Evolutionary conservation across 306 rosid species (phyloP).

Genomic region (Sechiopsis laciniata): DNA sequence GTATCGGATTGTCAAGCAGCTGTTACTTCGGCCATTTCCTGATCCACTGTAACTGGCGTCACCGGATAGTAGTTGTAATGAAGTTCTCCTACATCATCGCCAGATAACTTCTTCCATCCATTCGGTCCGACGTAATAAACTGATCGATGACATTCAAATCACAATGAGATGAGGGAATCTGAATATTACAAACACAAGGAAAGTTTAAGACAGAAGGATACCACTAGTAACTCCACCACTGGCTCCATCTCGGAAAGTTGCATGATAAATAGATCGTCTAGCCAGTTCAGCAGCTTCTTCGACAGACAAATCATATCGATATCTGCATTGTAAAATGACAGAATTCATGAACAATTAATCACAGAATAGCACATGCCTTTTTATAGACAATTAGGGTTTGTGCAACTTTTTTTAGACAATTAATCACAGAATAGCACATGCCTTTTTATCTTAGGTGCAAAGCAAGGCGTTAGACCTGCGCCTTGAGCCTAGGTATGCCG

Average conservation of each 20-base stretch:
- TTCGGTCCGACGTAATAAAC: constrained; percentile 76
- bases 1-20: constrained; percentile 31
- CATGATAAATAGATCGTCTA: constrained; percentile 81
- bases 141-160: constrained; percentile 20
- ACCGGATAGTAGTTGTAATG: constrained; percentile 67
- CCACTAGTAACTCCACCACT: constrained; percentile 98
- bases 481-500: too few relatives aligned
- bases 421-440: too few relatives aligned
- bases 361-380: too few relatives aligned
- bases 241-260: constrained; percentile 90
- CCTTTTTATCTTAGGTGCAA: too few relatives aligned
- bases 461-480: too few relatives aligned
- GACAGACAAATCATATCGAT: constrained; percentile 62
- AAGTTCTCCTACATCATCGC: constrained; percentile 89
- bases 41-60: constrained; percentile 58
- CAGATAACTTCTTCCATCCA: constrained; percentile 85
- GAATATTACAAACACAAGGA: neutral
- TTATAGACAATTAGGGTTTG: too few relatives aligned
- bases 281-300: constrained; percentile 88
- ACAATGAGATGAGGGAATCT: neutral
- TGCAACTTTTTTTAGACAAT: too few relatives aligned
- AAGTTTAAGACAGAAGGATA: neutral
- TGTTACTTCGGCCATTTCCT: constrained; percentile 80
- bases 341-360: neutral
- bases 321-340: constrained; percentile 29